Conservation (phyloP, 352 stramenopile genomes). For the Globisporangium megalacanthum region DNA sequence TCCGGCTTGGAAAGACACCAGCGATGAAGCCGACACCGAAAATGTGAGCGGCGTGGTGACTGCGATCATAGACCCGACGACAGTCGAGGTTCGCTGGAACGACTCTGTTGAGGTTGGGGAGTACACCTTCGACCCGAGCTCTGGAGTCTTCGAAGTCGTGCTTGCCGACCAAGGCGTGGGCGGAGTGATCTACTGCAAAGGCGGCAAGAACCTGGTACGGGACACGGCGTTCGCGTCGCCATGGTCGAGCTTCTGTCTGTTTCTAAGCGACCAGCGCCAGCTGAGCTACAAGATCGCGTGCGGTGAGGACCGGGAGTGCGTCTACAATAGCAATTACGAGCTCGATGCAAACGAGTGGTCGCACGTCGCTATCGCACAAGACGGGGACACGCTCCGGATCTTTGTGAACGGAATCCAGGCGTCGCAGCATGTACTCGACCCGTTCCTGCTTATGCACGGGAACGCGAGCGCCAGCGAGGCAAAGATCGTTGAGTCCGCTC, state of each 20-base stretch:
- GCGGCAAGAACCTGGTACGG: conserved; percentile 53
- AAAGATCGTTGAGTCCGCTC: conserved; percentile 54
- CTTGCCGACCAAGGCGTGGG: conserved; percentile 45
- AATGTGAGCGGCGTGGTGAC: conserved; percentile 33
- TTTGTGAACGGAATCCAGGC: conserved; percentile 66
- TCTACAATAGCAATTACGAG: conserved; percentile 63
- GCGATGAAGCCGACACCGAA: conserved; percentile 16
- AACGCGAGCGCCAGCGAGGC: conserved; percentile 34
- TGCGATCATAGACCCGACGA: conserved; percentile 33
- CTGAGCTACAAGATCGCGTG: conserved; percentile 62
- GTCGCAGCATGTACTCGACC: conserved; percentile 55
- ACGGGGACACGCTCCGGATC: conserved; percentile 49
- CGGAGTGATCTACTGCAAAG: conserved; percentile 67
- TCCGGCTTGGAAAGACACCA: conserved; percentile 33
- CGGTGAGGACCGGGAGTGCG: conserved; percentile 46
- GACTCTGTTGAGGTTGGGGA: conserved; percentile 20
- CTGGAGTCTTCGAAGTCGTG: conserved; percentile 44
- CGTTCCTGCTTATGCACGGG: conserved; percentile 52
- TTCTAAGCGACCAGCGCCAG: conserved; percentile 53
- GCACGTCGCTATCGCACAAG: conserved; percentile 63
- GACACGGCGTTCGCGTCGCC: conserved; percentile 36
- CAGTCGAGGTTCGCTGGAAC: conserved; percentile 50
- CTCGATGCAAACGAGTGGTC: conserved; percentile 58
- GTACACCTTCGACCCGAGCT: conserved; percentile 51
- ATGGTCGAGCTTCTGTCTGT: conserved; percentile 74